Evolutionary conservation across 1,284 basidiomycete species (phyloP).

Genomic region (Ganoderma boninense): DNA sequence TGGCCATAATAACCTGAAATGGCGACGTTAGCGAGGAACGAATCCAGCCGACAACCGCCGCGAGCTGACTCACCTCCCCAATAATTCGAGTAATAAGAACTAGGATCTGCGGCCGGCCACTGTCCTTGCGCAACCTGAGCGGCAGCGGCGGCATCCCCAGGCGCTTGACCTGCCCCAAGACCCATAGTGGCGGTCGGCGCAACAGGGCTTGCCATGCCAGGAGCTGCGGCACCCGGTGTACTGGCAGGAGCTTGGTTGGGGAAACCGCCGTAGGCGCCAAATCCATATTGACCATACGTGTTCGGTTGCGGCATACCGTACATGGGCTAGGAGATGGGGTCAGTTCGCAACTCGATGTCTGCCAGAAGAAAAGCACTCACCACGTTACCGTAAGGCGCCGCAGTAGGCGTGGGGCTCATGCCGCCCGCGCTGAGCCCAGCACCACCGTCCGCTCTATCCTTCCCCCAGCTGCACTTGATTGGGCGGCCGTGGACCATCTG

Average conservation of each 20-base stretch:
- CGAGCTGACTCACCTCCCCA: conserved; percentile 73
- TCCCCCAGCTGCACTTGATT: conserved; percentile 98
- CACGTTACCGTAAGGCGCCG: conserved; percentile 78
- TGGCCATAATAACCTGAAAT: conserved; percentile 79
- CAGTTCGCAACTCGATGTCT: not conserved
- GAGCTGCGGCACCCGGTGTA: conserved; percentile 66
- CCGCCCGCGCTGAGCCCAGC: conserved; percentile 58
- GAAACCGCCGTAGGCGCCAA: conserved; percentile 77
- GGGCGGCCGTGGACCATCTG: conserved; percentile 95
- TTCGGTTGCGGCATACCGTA: conserved; percentile 87
- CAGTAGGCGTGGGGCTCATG: conserved; percentile 71
- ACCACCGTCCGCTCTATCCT: conserved; percentile 81
- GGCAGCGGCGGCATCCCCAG: conserved; percentile 57
- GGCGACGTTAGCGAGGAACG: conserved; percentile 14
- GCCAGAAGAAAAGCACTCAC: conserved; percentile 48
- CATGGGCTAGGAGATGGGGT: conserved; percentile 65
- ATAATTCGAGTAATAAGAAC: conserved; percentile 81
- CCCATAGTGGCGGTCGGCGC: conserved; percentile 62
- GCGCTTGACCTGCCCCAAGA: conserved; percentile 60
- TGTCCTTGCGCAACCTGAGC: conserved; percentile 72
- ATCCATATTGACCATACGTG: conserved; percentile 82
- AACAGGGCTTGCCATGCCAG: conserved; percentile 73
- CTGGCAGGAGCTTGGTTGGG: conserved; percentile 69
- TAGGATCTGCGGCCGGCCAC: conserved; percentile 75
- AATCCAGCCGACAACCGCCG: not conserved